Evolutionary conservation across 2,329 filamentous ascomycete genomes (phyloP).

Genomic region (Aspergillus sclerotialis): DNA sequence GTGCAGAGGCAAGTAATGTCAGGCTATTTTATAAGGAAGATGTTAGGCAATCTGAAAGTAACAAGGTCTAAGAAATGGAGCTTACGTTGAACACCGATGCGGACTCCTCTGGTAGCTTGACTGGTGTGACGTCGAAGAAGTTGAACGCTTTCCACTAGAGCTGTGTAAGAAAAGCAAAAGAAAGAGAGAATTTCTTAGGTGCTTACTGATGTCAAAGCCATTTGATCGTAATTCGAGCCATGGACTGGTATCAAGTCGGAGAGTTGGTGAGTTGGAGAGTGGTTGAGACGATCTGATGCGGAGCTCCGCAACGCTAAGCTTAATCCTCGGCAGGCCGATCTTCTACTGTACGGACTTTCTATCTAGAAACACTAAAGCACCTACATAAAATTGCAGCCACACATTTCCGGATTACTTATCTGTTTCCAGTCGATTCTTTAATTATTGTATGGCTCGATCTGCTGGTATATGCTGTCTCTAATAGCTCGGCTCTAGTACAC

Average conservation of each 20-base stretch:
- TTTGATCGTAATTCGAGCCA: conserved; percentile 30
- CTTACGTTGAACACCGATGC: conserved; percentile 71
- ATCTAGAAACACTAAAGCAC: too few species aligned
- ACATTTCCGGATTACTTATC: too few species aligned
- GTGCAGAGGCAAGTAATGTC: conserved; percentile 79
- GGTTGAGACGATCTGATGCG: conserved; percentile 10
- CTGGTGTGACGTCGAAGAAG: conserved; percentile 92
- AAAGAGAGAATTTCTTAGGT: neutral
- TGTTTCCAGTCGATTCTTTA: too few species aligned
- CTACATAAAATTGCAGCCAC: too few species aligned
- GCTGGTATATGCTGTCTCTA: too few species aligned
- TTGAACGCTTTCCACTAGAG: conserved; percentile 95
- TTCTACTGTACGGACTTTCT: too few species aligned
- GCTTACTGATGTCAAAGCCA: conserved; percentile 39
- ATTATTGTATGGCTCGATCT: too few species aligned
- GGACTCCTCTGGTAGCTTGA: conserved; percentile 72
- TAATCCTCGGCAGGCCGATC: too few species aligned
- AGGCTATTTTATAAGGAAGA: conserved; percentile 32
- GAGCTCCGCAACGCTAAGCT: conserved; percentile 13
- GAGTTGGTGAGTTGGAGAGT: conserved; percentile 12
- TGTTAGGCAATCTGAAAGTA: conserved; percentile 3
- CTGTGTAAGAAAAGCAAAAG: conserved; percentile 5
- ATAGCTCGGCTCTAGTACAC: too few species aligned
- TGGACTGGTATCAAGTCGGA: conserved; percentile 12
- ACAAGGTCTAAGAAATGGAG: conserved; percentile 14